Evolutionary conservation across 306 rosid species (phyloP).

Genomic region (Cyclanthera cordifolia): DNA sequence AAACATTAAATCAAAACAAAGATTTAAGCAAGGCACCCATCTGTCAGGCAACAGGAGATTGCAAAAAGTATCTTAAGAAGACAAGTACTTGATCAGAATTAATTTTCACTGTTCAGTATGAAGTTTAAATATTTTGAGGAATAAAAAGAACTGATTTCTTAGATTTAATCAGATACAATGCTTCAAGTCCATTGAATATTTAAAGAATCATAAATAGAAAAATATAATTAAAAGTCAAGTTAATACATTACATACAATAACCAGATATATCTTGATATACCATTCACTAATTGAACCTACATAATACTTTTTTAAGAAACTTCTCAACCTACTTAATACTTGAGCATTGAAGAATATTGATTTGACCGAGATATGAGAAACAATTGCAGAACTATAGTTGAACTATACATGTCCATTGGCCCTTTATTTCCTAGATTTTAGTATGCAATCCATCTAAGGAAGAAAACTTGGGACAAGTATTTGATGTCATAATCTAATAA

Average conservation of each 20-base stretch:
- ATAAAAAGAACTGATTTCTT: not conserved
- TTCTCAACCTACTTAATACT: not conserved
- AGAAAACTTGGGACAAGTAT: not conserved
- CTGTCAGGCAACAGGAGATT: not conserved
- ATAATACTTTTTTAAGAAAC: not conserved
- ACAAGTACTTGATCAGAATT: not conserved
- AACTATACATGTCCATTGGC: not conserved
- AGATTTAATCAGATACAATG: not conserved
- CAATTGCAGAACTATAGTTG: not conserved
- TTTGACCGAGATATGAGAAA: not conserved
- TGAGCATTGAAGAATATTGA: not conserved
- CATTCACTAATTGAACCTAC: not conserved
- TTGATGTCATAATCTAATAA: slow-evolving; percentile 3
- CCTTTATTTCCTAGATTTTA: not conserved
- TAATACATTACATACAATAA: not conserved
- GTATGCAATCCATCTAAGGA: not conserved
- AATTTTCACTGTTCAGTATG: not conserved
- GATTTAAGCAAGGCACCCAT: not conserved
- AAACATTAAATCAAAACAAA: not conserved
- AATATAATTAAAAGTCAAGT: not conserved
- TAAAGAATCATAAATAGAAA: not conserved
- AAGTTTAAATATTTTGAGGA: not conserved
- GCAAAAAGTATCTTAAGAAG: not conserved
- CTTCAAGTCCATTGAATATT: not conserved
- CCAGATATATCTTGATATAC: not conserved